Base-by-base conservation (phyloP, 2,329 filamentous ascomycete genomes). In the Chaetomiaceae sp. region DNA sequence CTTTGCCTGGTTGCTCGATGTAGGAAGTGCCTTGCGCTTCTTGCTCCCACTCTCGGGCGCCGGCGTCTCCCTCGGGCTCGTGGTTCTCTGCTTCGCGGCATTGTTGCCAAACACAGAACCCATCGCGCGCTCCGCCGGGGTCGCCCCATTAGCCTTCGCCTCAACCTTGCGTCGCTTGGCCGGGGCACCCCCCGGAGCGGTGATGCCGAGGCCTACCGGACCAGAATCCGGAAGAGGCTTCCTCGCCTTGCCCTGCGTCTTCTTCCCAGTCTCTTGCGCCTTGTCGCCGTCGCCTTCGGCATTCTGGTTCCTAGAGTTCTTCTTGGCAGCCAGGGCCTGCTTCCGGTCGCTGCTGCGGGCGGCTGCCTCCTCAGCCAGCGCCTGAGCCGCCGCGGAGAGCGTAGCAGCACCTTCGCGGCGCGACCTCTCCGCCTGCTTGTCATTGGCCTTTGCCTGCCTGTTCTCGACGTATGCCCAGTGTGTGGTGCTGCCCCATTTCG, bases 401-500 rank as follows among this genome's bases (percentile, higher is more conserved):
- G 83, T 84, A 20, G 87, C 81, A 11, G 87, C 88, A 20, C 87
- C 88, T 66, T 96, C 91, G 59, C 89, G 83, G 56, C 90, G 81
- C 44, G 87, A 85, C 23, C 87, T 80, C 67, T 95, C 89, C 29
- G 84, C 83, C 40, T 84, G 79, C 22, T 81, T 83, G 15, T 76
- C 73, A 34, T 77, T 75, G n/a, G 79, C 75, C 63, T 79, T 80
- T 31, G 75, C 75, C 31, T 83, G 80, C 60, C 92, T 87, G 65
- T 89, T 90, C 63, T 92, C 88, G 19, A 89, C 88, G 68, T 97
- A 97, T 45, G 92, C 94, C 94, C 94, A 99, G 70, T 99, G 94
- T 48, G 84, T 89, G 55, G 84, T 81, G 71, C 91, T 97, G 47
- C 95, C 94, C 74, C 91, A 86, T 71, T 95, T 89, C 51, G 94